Conservation (phyloP, 2,329 filamentous ascomycete genomes). For the Nannizziopsis arthrosporioides region DNA sequence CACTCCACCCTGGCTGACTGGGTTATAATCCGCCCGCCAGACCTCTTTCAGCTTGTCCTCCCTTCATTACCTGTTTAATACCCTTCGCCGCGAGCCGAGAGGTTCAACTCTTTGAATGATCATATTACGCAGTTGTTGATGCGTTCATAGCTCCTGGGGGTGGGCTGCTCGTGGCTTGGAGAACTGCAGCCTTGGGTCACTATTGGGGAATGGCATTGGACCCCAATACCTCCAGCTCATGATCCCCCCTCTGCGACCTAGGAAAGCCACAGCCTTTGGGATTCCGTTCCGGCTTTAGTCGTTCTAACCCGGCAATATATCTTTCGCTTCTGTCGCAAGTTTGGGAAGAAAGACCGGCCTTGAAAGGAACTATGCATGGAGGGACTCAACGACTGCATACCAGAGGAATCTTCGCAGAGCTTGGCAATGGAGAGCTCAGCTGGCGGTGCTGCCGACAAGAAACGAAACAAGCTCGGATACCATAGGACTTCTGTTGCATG, state of each 20-base stretch:
- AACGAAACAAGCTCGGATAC: slow-evolving; percentile 87
- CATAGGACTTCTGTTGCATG: slow-evolving; percentile 92
- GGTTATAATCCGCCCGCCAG: slow-evolving; percentile 7
- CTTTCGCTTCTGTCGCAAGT: slow-evolving; percentile 5
- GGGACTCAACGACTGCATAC: slow-evolving; percentile 26
- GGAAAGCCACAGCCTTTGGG: slow-evolving; percentile 7
- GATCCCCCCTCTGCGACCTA: slow-evolving; percentile 11
- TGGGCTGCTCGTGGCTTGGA: slow-evolving; percentile 12
- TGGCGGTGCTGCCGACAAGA: slow-evolving; percentile 45
- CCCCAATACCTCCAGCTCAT: slow-evolving; percentile 11
- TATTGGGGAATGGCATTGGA: slow-evolving; percentile 15
- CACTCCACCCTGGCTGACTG: background rate
- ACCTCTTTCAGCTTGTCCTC: slow-evolving; percentile 3
- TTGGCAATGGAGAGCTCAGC: slow-evolving; percentile 27
- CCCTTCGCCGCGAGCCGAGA: background rate
- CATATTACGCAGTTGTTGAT: slow-evolving; percentile 11
- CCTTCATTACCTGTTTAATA: background rate
- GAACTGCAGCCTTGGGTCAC: slow-evolving; percentile 11
- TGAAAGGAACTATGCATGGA: slow-evolving; percentile 31
- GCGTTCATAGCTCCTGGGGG: slow-evolving; percentile 11
- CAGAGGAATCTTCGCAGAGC: slow-evolving; percentile 24
- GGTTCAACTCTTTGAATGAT: background rate
- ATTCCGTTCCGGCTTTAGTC: background rate
- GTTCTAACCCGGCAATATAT: background rate
- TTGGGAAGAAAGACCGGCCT: slow-evolving; percentile 6